These are phyloP conservation scores for Fusarium heterosporum DNA, from an alignment of 2,329 filamentous ascomycete species.

Conservation along the genomic window DNA sequence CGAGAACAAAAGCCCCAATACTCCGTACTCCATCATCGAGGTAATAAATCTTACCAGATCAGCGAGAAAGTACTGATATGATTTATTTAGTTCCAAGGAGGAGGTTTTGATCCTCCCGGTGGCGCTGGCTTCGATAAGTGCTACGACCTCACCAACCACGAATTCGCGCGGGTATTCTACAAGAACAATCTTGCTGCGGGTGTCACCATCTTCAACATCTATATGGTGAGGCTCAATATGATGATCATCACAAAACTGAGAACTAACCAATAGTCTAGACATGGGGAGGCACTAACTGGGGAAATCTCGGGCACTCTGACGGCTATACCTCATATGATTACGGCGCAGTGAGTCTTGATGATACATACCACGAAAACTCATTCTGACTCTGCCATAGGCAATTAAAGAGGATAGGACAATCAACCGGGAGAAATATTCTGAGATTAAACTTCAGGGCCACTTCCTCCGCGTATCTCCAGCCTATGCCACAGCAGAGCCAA, in stretches of 20 bases:
- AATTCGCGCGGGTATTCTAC: constrained; percentile 82
- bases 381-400: background rate
- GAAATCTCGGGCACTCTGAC: constrained; percentile 77
- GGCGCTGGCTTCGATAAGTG: constrained; percentile 77
- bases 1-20: constrained; percentile 70
- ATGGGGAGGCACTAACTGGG: constrained; percentile 86
- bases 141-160: constrained; percentile 72
- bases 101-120: constrained; percentile 80
- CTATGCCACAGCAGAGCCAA: constrained; percentile 71
- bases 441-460: constrained; percentile 80
- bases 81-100: constrained; percentile 70
- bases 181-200: constrained; percentile 78
- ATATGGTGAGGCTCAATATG: constrained; percentile 67
- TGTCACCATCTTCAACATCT: constrained; percentile 76
- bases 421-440: constrained; percentile 80
- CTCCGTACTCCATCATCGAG: constrained; percentile 70
- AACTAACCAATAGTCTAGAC: constrained; percentile 55
- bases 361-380: accelerated
- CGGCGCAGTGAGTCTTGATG: constrained; percentile 52
- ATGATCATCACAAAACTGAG: accelerated
- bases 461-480: constrained; percentile 79
- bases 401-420: constrained; percentile 78
- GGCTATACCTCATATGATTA: constrained; percentile 71
- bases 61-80: no score
- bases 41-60: background rate